Evolutionary conservation across 352 stramenopile genomes (phyloP).

Genomic region (Globisporangium cederbergense): DNA sequence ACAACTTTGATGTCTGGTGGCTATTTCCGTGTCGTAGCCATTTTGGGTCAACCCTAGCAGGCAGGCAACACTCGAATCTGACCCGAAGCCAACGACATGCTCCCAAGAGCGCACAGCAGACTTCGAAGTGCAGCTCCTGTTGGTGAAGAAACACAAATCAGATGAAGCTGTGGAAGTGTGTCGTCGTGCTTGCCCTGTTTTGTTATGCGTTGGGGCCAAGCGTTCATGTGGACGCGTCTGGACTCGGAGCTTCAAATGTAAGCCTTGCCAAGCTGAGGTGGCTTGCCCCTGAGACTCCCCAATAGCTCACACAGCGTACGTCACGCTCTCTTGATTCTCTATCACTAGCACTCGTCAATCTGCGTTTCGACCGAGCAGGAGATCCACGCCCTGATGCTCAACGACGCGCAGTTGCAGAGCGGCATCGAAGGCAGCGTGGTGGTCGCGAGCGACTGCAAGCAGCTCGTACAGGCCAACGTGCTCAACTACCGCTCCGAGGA

Average conservation of each 20-base stretch:
- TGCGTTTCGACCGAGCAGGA: conserved; percentile 45
- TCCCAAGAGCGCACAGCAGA: not conserved
- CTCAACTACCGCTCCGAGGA: conserved; percentile 49
- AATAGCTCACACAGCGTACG: too few species aligned
- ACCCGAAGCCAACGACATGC: too few species aligned
- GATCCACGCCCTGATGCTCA: conserved; percentile 50
- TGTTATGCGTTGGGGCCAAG: not conserved
- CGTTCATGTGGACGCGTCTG: conserved; percentile 5
- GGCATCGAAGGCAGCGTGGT: conserved; percentile 59
- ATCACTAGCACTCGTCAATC: conserved; percentile 28
- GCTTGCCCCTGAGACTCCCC: too few species aligned
- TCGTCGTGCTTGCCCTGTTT: not conserved
- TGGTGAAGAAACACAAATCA: not conserved
- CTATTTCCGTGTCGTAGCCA: not conserved
- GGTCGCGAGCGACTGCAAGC: conserved; percentile 55
- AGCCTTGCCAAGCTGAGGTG: not conserved
- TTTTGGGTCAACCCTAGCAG: not conserved
- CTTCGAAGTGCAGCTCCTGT: not conserved
- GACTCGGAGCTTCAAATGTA: conserved; percentile 33
- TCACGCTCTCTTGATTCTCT: too few species aligned
- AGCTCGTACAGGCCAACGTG: conserved; percentile 52
- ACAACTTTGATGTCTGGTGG: not conserved
- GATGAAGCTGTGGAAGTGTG: not conserved
- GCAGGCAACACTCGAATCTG: too few species aligned
- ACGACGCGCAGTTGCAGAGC: conserved; percentile 50